phyloP scores from a whole-genome alignment of 345 rosid species.

The Clarkia xantiana region DNA sequence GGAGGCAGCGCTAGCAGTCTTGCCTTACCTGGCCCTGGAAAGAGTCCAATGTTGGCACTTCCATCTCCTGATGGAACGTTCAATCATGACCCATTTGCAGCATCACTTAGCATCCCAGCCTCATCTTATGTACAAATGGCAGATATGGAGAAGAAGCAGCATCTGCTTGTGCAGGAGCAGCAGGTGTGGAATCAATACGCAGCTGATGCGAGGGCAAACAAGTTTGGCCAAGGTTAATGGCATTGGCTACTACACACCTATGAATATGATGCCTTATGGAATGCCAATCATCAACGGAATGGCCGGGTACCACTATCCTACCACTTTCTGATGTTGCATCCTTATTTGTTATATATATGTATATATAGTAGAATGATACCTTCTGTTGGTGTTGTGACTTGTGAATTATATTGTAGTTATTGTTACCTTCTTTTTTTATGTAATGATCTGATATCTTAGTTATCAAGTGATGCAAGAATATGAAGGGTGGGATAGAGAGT shows the following conservation, averaged over 20 bases:
- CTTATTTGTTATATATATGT: neutral
- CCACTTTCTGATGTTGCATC: slow-evolving; percentile 22
- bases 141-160: slow-evolving; percentile 71
- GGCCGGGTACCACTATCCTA: slow-evolving; percentile 39
- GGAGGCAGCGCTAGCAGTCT: slow-evolving; percentile 87
- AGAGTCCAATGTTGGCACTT: slow-evolving; percentile 45
- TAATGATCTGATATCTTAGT: slow-evolving; percentile 14
- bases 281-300: slow-evolving; percentile 37
- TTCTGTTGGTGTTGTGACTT: slow-evolving; percentile 7
- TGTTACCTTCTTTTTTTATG: slow-evolving; percentile 7
- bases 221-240: slow-evolving; percentile 33
- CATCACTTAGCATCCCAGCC: slow-evolving; percentile 46
- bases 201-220: slow-evolving; percentile 51
- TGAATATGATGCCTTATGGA: slow-evolving; percentile 24
- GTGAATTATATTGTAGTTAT: slow-evolving; percentile 8
- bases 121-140: slow-evolving; percentile 72
- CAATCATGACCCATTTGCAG: slow-evolving; percentile 59
- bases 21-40: slow-evolving; percentile 43
- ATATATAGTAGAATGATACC: slow-evolving; percentile 14
- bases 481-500: neutral
- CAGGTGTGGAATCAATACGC: slow-evolving; percentile 54
- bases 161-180: slow-evolving; percentile 53
- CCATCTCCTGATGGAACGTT: slow-evolving; percentile 69
- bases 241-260: slow-evolving; percentile 24
- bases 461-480: neutral